phyloP scores from a whole-genome alignment of 345 rosid genomes.

The Kandelia obovata region DNA sequence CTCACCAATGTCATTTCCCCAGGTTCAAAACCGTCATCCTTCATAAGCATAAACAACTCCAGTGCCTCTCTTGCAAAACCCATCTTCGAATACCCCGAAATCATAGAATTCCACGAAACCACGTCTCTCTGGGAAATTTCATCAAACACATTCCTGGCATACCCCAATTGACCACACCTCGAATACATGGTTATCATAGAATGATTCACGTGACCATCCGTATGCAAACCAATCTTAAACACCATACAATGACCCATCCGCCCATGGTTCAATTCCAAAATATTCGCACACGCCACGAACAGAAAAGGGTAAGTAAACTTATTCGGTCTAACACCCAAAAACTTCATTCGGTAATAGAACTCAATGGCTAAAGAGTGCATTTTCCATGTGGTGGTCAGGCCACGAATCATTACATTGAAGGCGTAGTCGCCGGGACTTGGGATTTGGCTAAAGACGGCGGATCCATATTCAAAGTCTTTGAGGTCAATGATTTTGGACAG shows the following conservation, averaged over 20 bases:
- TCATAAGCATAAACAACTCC: constrained; percentile 60
- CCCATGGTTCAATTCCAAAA: constrained; percentile 44
- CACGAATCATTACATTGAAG: constrained; percentile 80
- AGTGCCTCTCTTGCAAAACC: constrained; percentile 59
- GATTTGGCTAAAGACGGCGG: constrained; percentile 51
- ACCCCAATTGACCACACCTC: constrained; percentile 28
- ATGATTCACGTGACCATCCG: constrained; percentile 52
- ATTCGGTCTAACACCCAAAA: constrained; percentile 49
- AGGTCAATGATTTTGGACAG: constrained; percentile 63
- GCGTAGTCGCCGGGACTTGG: constrained; percentile 59
- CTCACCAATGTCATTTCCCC: constrained; percentile 83
- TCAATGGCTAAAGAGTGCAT: constrained; percentile 39
- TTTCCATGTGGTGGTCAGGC: constrained; percentile 55
- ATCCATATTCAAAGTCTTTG: constrained; percentile 54
- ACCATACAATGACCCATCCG: constrained; percentile 51
- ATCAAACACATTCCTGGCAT: constrained; percentile 70
- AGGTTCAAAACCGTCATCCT: constrained; percentile 53
- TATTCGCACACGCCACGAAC: constrained; percentile 58
- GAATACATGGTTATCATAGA: constrained; percentile 68
- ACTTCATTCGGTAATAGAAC: constrained; percentile 54
- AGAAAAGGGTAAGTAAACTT: constrained; percentile 77
- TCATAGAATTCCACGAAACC: constrained; percentile 94
- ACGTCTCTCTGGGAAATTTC: constrained; percentile 54
- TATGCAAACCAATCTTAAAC: constrained; percentile 52
- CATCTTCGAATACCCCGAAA: constrained; percentile 70